Conservation (phyloP, 441 rosid species). For the Populus hybrid region DNA sequence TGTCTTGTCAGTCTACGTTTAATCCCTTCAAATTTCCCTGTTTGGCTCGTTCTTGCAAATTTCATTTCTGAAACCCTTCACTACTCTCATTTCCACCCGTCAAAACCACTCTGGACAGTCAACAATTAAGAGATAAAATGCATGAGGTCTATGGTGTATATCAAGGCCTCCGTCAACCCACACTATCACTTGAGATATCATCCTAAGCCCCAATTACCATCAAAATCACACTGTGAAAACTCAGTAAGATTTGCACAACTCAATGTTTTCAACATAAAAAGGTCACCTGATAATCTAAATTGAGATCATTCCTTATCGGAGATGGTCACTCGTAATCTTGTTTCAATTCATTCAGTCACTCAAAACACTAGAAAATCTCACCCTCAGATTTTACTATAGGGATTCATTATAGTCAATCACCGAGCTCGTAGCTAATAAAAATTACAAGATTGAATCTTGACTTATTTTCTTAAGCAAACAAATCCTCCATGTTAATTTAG, state of each 20-base stretch:
- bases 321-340: background rate
- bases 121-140: background rate
- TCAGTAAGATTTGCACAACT: background rate
- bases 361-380: background rate
- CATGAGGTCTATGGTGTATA: background rate
- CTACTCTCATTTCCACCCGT: background rate
- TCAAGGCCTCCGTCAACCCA: background rate
- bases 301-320: background rate
- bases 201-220: background rate
- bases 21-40: background rate
- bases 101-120: background rate
- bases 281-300: background rate
- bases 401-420: background rate
- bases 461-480: background rate
- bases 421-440: background rate
- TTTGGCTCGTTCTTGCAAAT: background rate
- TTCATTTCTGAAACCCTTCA: background rate
- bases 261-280: background rate
- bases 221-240: background rate
- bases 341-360: background rate
- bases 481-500: background rate
- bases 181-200: background rate
- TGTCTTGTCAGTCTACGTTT: background rate
- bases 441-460: constrained; percentile 5
- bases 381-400: background rate